Base-by-base conservation (phyloP, 2,329 filamentous ascomycete genomes). In the Coccinonectria pachysandricola region DNA sequence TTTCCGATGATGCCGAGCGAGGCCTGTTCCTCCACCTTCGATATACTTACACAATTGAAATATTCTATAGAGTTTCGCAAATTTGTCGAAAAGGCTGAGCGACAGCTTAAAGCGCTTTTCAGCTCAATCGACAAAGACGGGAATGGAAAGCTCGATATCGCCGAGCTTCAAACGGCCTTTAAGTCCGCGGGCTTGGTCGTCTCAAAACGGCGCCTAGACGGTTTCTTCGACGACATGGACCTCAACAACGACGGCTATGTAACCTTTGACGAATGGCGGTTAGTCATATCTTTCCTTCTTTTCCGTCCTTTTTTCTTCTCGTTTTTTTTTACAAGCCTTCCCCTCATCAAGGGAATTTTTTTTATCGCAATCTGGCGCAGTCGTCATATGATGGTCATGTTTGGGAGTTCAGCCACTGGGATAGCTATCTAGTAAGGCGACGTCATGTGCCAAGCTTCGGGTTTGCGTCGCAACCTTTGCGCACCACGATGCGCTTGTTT, bases 191-290 rank as follows among this genome's bases (percentile, higher is more conserved):
- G 87, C 17, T 65, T 98, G 26, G 69, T 75, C 7, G 79, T 96
- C 8, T 80, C 86, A 12, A 75, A 66, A 41, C 71, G 76, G 28
- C 81, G 85, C 48, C 62, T 98, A 23, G 72, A 84, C 37, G 71
- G 76, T 36, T 96, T 98, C 61, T 95, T 98, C 51, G 62, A 71
- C 38, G 80, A 94, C 51, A 80, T 98, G 45, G 91, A 98, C 53
- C 69, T 73, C 49, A 88, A 98, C 59, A 72, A 79, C 42, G 87
- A 98, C 53, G 86, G 86, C 24, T 75, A 63, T 37, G 93, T 96
- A 43, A 86, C 70, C 36, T 96, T 93, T 57, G 77, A 85, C 40
- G 91, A 98, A 68, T 96, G 91, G 91, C 79, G 88, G 88, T 95
- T 75, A 58, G 79, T 64, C n/a, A 27, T 19, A 13, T 22, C 15